A percentile compares a stretch with the other conserved stretches of the same genome.
Conservation (phyloP, 768 basidiomycete genomes). For the Tylopilus cervinicoccineus region DNA sequence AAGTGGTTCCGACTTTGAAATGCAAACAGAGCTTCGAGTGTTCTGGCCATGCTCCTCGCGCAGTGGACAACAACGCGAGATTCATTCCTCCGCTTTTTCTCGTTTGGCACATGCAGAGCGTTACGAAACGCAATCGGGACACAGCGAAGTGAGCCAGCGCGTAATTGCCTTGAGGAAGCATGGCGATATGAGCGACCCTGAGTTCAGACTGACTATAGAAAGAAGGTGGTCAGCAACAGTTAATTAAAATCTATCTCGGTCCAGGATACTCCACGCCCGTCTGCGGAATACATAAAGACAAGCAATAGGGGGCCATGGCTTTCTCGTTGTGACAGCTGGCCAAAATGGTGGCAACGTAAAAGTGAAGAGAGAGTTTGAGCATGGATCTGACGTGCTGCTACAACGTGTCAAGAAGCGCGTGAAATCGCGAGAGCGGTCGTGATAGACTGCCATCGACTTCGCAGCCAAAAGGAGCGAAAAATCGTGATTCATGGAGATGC, state of each 20-base stretch:
- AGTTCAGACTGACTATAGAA: conserved; percentile 18
- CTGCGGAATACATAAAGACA: conserved; percentile 36
- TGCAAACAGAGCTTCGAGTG: conserved; percentile 31
- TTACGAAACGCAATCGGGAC: conserved; percentile 33
- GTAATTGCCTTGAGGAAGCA: conserved; percentile 34
- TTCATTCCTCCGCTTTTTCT: conserved; percentile 33
- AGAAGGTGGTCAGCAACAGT: conserved; percentile 22
- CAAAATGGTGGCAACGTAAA: conserved; percentile 30
- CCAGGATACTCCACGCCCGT: conserved; percentile 31
- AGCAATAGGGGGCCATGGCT: conserved; percentile 30
- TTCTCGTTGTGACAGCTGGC: conserved; percentile 18
- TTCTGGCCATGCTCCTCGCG: conserved; percentile 34
- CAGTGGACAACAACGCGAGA: conserved; percentile 32
- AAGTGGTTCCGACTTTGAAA: conserved; percentile 32
- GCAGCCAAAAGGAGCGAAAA: conserved; percentile 21
- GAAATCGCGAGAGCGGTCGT: conserved; percentile 31
- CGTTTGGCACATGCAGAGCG: conserved; percentile 26
- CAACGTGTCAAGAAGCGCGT: conserved; percentile 36
- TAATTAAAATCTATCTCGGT: conserved; percentile 35
- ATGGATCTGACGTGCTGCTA: conserved; percentile 33
- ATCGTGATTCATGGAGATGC: conserved; percentile 18
- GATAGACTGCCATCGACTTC: conserved; percentile 32
- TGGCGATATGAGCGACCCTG: conserved; percentile 30
- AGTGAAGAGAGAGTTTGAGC: conserved; percentile 26
- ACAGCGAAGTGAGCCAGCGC: conserved; percentile 37